These are phyloP conservation scores for Tetrahymena elliotti DNA, from an alignment of 73 alveolate genomes.

Conservation along the genomic window DNA sequence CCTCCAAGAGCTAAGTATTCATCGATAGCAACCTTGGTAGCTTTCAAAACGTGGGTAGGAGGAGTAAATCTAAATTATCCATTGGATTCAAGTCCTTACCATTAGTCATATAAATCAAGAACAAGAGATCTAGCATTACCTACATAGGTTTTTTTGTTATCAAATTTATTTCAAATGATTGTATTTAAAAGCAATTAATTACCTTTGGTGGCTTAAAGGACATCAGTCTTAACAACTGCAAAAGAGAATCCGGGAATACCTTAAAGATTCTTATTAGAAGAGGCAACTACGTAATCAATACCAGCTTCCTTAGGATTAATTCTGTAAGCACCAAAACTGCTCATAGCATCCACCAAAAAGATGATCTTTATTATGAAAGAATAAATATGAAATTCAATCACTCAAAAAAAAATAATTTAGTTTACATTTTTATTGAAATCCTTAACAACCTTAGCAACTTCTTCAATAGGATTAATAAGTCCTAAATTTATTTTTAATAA, in stretches of 20 bases:
- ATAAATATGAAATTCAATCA: neutral
- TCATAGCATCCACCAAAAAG: slow-evolving; percentile 56
- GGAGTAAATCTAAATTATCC: slow-evolving; percentile 61
- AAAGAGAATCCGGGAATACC: slow-evolving; percentile 69
- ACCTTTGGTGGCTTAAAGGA: neutral
- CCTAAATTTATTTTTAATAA: neutral
- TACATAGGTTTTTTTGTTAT: neutral
- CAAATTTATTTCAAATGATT: neutral
- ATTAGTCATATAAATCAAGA: slow-evolving; percentile 55
- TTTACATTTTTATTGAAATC: neutral
- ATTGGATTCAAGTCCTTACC: slow-evolving; percentile 32
- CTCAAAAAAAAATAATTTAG: neutral
- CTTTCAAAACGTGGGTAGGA: slow-evolving; percentile 56
- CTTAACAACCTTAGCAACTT: slow-evolving; percentile 7
- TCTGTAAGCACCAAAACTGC: slow-evolving; percentile 54
- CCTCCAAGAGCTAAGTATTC: slow-evolving; percentile 59
- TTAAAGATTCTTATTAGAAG: slow-evolving; percentile 48
- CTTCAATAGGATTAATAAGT: neutral
- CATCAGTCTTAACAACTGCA: slow-evolving; percentile 27
- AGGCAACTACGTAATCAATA: slow-evolving; percentile 43
- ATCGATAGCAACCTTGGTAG: slow-evolving; percentile 46
- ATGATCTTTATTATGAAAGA: neutral
- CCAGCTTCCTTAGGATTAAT: slow-evolving; percentile 29
- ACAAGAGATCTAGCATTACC: slow-evolving; percentile 49
- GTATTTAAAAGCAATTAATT: too few species aligned